phyloP scores from a whole-genome alignment of 2,329 filamentous ascomycete species.

The Graphium sp. region DNA sequence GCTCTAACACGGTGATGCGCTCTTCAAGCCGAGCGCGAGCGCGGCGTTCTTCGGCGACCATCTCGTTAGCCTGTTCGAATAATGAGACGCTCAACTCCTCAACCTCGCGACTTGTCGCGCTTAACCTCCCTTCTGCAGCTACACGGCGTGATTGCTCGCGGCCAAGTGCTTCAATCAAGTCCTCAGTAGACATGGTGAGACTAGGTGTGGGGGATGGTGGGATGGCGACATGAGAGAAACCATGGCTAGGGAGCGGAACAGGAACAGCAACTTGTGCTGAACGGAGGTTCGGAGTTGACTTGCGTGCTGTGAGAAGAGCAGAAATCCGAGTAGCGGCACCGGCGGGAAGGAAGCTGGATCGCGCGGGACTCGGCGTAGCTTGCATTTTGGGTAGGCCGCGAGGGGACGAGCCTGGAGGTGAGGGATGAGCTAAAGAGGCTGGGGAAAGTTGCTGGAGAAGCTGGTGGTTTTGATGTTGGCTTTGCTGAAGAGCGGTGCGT shows the following conservation, averaged over 20 bases:
- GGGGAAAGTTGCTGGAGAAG: conserved; percentile 9
- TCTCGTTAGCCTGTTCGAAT: conserved; percentile 75
- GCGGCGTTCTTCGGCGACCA: conserved; percentile 63
- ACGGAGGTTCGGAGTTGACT: conserved; percentile 23
- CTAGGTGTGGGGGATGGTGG: conserved; percentile 9
- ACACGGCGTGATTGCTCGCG: conserved; percentile 50
- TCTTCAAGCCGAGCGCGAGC: conserved; percentile 57
- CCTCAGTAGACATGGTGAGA: conserved; percentile 17
- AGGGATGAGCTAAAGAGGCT: conserved; percentile 9
- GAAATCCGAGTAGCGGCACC: conserved; percentile 27
- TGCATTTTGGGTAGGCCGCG: no score
- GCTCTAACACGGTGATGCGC: conserved; percentile 50
- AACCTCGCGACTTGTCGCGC: conserved; percentile 52
- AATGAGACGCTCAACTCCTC: conserved; percentile 62
- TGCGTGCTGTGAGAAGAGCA: conserved; percentile 24
- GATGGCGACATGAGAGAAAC: no score
- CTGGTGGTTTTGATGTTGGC: conserved; percentile 5
- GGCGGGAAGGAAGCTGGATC: conserved; percentile 6
- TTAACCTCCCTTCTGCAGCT: conserved; percentile 51
- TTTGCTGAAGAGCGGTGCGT: conserved; percentile 18
- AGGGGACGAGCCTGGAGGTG: conserved; percentile 11
- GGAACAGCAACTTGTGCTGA: conserved; percentile 1
- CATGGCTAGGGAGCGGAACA: conserved; percentile 4
- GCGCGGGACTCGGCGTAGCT: conserved; percentile 16
- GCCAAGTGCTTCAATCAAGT: conserved; percentile 46